These are phyloP conservation scores for Neoconidiobolus thromboides DNA, from an alignment of 371 early-diverging fungal genomes.

Conservation along the genomic window DNA sequence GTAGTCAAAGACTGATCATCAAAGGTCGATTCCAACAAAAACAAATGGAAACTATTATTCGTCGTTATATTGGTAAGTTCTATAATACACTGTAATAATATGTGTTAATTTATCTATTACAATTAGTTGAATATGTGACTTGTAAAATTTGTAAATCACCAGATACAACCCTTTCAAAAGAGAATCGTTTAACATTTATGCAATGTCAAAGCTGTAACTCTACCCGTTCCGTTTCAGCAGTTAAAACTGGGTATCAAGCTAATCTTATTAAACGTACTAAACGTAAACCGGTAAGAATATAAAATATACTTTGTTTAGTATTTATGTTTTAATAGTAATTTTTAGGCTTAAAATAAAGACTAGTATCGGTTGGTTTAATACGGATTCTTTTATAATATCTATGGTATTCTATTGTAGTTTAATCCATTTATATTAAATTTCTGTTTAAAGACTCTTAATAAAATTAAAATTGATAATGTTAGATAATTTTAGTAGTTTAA, in stretches of 20 bases:
- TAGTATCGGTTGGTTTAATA: too few species aligned
- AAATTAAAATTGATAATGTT: too few species aligned
- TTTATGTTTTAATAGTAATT: too few species aligned
- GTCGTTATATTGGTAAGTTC: slow-evolving; percentile 78
- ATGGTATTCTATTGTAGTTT: too few species aligned
- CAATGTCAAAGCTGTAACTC: slow-evolving; percentile 98
- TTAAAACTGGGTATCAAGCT: slow-evolving; percentile 97
- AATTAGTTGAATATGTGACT: slow-evolving; percentile 85
- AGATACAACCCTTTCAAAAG: slow-evolving; percentile 90
- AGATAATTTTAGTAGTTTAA: too few species aligned
- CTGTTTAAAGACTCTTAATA: too few species aligned
- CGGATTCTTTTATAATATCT: too few species aligned
- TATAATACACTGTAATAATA: neutral
- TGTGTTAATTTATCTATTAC: slow-evolving; percentile 2
- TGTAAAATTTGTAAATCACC: slow-evolving; percentile 98
- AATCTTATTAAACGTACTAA: slow-evolving; percentile 45
- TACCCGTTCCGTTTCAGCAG: slow-evolving; percentile 89
- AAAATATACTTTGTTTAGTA: too few species aligned
- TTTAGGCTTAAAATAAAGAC: too few species aligned
- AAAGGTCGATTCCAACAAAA: slow-evolving; percentile 98
- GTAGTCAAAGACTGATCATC: slow-evolving; percentile 82
- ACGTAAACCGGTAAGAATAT: slow-evolving; percentile 9
- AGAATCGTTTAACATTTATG: slow-evolving; percentile 94
- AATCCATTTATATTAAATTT: too few species aligned
- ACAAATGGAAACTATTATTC: slow-evolving; percentile 96